Conservation (phyloP, 192 early-diverging fungal species). For the Coemansia reversa region DNA sequence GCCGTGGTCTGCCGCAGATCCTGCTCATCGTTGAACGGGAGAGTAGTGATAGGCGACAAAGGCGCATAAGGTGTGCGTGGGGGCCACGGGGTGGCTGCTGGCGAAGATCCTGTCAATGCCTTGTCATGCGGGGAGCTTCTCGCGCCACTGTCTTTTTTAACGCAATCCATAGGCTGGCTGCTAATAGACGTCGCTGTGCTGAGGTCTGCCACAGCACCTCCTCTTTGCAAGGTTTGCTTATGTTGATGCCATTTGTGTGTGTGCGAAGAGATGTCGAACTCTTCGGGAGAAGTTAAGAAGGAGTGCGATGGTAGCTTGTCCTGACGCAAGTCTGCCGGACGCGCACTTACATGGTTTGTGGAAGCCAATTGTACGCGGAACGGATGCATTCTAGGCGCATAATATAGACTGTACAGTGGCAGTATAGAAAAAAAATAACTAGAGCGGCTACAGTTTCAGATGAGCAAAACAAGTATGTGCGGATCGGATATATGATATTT, state of each 20-base stretch:
- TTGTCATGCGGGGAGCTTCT: slow-evolving; percentile 6
- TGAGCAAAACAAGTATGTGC: neutral
- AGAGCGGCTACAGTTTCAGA: neutral
- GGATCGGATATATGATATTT: neutral
- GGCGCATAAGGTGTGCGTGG: slow-evolving; percentile 11
- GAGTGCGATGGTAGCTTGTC: slow-evolving; percentile 12
- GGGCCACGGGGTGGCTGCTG: slow-evolving; percentile 4
- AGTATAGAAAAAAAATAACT: neutral
- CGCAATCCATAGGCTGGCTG: neutral
- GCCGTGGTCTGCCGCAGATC: neutral
- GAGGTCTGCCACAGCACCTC: neutral
- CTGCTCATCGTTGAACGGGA: neutral
- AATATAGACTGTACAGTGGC: slow-evolving; percentile 5
- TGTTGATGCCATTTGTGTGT: neutral
- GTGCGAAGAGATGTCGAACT: neutral
- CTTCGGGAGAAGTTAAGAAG: neutral
- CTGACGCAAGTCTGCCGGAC: slow-evolving; percentile 8
- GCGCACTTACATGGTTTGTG: slow-evolving; percentile 35
- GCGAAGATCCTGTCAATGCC: slow-evolving; percentile 8
- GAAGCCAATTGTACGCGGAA: slow-evolving; percentile 54
- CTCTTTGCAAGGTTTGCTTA: neutral
- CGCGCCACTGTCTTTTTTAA: slow-evolving; percentile 4
- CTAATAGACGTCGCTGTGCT: neutral
- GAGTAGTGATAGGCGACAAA: neutral
- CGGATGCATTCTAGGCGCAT: slow-evolving; percentile 49